Base-by-base conservation (phyloP, 441 rosid genomes). In the Gossypium davidsonii region DNA sequence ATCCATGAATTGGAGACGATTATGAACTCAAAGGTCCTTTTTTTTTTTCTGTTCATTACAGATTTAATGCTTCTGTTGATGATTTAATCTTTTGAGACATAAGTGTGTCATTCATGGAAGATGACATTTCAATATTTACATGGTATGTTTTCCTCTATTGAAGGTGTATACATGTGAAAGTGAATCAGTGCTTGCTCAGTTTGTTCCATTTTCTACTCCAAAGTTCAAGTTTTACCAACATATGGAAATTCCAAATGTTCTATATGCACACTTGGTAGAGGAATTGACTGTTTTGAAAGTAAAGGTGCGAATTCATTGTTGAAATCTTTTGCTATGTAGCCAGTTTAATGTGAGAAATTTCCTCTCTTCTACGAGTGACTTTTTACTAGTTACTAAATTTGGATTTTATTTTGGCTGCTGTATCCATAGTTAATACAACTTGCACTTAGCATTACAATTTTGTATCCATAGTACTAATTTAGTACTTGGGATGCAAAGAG, bases 1-100 rank as follows among this genome's bases (percentile, higher is more conserved):
- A 89, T 95, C 81, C 61, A 52, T 23, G 83, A 88, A 59, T 91
- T 95, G 60, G 99, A 95, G 83, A 83, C 81, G 3, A 61, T 88
- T 34, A 88, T 95, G 98, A 70, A 85, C 77, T 91, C 98, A 23
- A 95, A 95, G 99, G 98, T 95, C 77, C 26, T 25, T 25, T 25
- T 25, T 25, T 44, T 46, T 72, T 53, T 63, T 78, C 74, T 81
- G 61, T 64, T 44, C 62, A 34, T 34, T 6, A 6, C 39, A 34
- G 39, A 34, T 34, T 6, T 34, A 6, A 34, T 15, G 48, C 48
- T 14, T 10, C 8, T 11, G 8, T 26, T 18, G 11, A n/a, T 63
- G 67, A 34, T 34, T 9, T 63, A 25, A 34, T 63, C 26, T 25
- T 17, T 17, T 63, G 25, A 17, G 12, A 34, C 48, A 62, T 17